Base-by-base conservation (phyloP, 306 rosid species). In the Rubus parviflorus region DNA sequence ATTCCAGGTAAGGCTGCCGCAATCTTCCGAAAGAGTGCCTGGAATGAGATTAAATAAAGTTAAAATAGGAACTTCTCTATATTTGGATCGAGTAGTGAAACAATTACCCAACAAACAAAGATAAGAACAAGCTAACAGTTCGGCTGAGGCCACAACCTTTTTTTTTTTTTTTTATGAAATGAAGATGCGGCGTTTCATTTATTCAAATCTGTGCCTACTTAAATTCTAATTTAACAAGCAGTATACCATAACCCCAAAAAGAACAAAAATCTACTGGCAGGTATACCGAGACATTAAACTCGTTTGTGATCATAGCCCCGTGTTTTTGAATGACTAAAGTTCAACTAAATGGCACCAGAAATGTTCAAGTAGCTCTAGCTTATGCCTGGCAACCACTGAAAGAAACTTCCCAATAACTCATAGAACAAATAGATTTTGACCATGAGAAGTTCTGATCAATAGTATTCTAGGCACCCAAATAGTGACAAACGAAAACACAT, bases 1-100 rank as follows among this genome's bases (percentile, higher is more conserved):
- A 93, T 93, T 61, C 97, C 97, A 0, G 97, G 98, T 75, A 91
- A 86, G n/a, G 97, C 97, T 49, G 95, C 94, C 10, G 95, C 98
- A 82, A 93, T 93, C 86, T 93, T 93, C 60, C 97, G 86, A 79
- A 91, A 91, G 64, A 91, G 97, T 7, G 97, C 94, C 97, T 91
- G 82, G 52, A 75, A 70, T 45, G 20, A 16, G 73, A 49, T 25
- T 12, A 20, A 19, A 8, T 5, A 11, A 7, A 60, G 48, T 60
- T 72, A 52, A 61, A 17, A 73, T 7, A 22, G 4, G 9, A 35
- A 17, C 5, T 6, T 3, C 15, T 37, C 51, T 15, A 14, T 7
- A 69, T 46, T 8, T 2, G 40, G 8, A 48, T 22, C 41, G 14
- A 14, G 41, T 19, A 25, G 9, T 5, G 11, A 56, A 25, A 63